Conservation (phyloP, 2,329 filamentous ascomycete species). For the Cladosporium sp. region DNA sequence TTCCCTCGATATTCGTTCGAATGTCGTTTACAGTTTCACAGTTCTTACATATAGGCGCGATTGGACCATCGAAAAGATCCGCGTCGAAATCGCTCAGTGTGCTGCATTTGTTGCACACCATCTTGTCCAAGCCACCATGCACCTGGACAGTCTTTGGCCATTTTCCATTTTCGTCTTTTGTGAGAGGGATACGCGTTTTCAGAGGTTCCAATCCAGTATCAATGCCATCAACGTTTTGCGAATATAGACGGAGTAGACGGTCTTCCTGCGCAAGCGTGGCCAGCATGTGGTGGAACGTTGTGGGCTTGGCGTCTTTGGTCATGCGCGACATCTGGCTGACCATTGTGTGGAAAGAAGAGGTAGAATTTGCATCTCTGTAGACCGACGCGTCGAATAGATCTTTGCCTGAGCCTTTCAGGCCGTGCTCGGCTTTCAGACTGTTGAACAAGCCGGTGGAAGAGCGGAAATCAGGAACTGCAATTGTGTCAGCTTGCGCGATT, state of each 20-base stretch:
- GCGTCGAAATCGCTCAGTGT: constrained; percentile 71
- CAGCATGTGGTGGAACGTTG: constrained; percentile 87
- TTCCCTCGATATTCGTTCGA: constrained; percentile 70
- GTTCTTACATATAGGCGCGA: constrained; percentile 71
- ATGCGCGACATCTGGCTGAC: constrained; percentile 80
- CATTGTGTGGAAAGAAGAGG: constrained; percentile 92
- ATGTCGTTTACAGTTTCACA: constrained; percentile 73
- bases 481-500: constrained; percentile 21
- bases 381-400: constrained; percentile 96
- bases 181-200: constrained; percentile 74
- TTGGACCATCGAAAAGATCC: constrained; percentile 75
- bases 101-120: constrained; percentile 93
- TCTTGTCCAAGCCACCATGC: constrained; percentile 88
- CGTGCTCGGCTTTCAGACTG: constrained; percentile 78
- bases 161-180: constrained; percentile 65
- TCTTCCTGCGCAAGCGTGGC: constrained; percentile 85
- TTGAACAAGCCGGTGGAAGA: constrained; percentile 87
- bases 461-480: constrained; percentile 84
- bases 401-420: constrained; percentile 88
- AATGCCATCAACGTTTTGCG: constrained; percentile 94
- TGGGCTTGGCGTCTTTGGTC: constrained; percentile 73
- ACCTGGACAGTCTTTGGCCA: constrained; percentile 94
- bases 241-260: constrained; percentile 84
- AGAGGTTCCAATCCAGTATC: constrained; percentile 80
- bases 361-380: constrained; percentile 86